phyloP scores from a whole-genome alignment of 106 monocot genomes.

The Triglochin maritima region DNA sequence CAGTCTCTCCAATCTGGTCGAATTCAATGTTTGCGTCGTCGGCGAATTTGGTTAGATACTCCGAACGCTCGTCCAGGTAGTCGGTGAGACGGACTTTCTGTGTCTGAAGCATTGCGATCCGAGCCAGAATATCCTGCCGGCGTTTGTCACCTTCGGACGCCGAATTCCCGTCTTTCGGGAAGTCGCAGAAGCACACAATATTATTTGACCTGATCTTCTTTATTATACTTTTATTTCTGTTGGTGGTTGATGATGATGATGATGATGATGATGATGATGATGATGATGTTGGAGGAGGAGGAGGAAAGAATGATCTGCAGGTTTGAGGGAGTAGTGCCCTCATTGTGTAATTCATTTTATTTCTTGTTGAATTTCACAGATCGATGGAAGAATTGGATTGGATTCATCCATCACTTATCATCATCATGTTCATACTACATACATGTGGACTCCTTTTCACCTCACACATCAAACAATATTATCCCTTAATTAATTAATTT shows the following conservation, averaged over 20 bases:
- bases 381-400: slow-evolving; percentile 5
- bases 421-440: slow-evolving; percentile 45
- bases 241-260: too few species aligned
- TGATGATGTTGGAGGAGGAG: too few species aligned
- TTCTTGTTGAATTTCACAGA: slow-evolving; percentile 7
- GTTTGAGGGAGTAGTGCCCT: too few species aligned
- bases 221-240: too few species aligned
- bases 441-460: background rate
- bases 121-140: slow-evolving; percentile 73
- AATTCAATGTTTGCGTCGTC: slow-evolving; percentile 67
- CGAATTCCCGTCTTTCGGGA: slow-evolving; percentile 15
- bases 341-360: too few species aligned
- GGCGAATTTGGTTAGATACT: slow-evolving; percentile 62
- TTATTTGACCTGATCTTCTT: slow-evolving; percentile 19
- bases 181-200: slow-evolving; percentile 20
- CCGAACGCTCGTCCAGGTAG: slow-evolving; percentile 65
- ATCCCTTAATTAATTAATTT: too few species aligned
- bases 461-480: background rate
- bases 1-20: slow-evolving; percentile 58
- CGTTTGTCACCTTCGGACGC: slow-evolving; percentile 51
- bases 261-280: too few species aligned
- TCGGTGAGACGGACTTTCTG: slow-evolving; percentile 74
- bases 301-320: too few species aligned
- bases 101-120: slow-evolving; percentile 72
- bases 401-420: slow-evolving; percentile 24